These are phyloP conservation scores for Macaranga tanarius DNA, from an alignment of 441 rosid genomes.

Conservation along the genomic window DNA sequence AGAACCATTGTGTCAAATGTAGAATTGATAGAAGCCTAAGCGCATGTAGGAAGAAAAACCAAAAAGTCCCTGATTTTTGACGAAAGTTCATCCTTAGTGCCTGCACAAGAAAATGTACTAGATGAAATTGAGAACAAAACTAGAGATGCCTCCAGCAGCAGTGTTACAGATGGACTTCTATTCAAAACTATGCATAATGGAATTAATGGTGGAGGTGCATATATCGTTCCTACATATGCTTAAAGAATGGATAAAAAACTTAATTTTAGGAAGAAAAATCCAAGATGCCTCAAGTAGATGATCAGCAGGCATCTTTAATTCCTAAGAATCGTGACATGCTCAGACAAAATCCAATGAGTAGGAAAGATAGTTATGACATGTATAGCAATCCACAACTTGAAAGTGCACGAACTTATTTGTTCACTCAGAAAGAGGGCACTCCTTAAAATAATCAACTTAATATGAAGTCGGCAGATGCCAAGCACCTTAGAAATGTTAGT, in stretches of 20 bases:
- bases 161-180: slow-evolving; percentile 29
- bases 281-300: slow-evolving; percentile 41
- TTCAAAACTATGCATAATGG: slow-evolving; percentile 29
- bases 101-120: slow-evolving; percentile 33
- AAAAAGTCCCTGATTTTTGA: slow-evolving; percentile 39
- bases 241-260: slow-evolving; percentile 46
- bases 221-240: slow-evolving; percentile 35
- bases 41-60: slow-evolving; percentile 49
- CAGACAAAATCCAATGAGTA: slow-evolving; percentile 35
- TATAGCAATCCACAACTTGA: slow-evolving; percentile 33
- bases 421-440: slow-evolving; percentile 34
- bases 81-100: slow-evolving; percentile 33
- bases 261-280: slow-evolving; percentile 47
- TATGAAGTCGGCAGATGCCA: slow-evolving; percentile 41
- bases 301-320: slow-evolving; percentile 35
- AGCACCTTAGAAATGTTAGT: slow-evolving; percentile 33
- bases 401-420: slow-evolving; percentile 28
- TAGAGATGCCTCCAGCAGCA: slow-evolving; percentile 26
- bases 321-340: slow-evolving; percentile 32
- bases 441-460: slow-evolving; percentile 29
- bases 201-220: slow-evolving; percentile 37
- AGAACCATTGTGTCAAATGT: slow-evolving; percentile 36
- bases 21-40: slow-evolving; percentile 41
- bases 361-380: slow-evolving; percentile 40
- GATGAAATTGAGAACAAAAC: slow-evolving; percentile 34